These are phyloP conservation scores for Dryas drummondii DNA, from an alignment of 306 rosid genomes.

Conservation along the genomic window DNA sequence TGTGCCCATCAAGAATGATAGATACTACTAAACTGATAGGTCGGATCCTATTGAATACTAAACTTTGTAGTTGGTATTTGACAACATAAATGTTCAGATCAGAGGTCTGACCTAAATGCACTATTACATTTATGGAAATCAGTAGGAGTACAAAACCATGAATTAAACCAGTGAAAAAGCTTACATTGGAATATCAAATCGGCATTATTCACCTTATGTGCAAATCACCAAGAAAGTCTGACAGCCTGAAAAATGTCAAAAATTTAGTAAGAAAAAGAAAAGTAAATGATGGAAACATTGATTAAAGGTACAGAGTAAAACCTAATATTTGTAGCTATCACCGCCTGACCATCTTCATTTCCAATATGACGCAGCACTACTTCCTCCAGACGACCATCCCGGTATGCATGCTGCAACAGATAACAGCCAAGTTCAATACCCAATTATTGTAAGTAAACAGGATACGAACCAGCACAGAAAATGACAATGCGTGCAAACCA, in stretches of 20 bases:
- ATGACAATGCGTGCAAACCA: not conserved
- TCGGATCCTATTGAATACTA: not conserved
- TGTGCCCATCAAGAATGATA: not conserved
- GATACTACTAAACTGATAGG: not conserved
- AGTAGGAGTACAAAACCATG: not conserved
- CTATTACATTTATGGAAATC: not conserved
- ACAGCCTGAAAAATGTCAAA: constrained; percentile 62
- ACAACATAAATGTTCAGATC: not conserved
- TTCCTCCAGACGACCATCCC: constrained; percentile 83
- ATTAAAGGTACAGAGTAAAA: constrained; percentile 24
- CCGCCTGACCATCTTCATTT: constrained; percentile 75
- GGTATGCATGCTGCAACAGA: constrained; percentile 76
- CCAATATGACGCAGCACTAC: constrained; percentile 82
- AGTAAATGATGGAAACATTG: constrained; percentile 1
- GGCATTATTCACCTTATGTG: constrained; percentile 60
- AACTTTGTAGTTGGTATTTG: not conserved
- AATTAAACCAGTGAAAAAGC: constrained; percentile 18
- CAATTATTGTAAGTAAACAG: constrained; percentile 1
- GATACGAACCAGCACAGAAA: not conserved
- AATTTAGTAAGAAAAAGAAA: constrained; percentile 8
- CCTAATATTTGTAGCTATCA: constrained; percentile 89
- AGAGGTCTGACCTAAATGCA: constrained; percentile 2
- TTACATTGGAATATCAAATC: constrained; percentile 40
- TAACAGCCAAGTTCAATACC: constrained; percentile 23
- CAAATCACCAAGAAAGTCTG: constrained; percentile 78